Evolutionary conservation across 345 rosid species (phyloP).

Genomic region (Salix exigua): DNA sequence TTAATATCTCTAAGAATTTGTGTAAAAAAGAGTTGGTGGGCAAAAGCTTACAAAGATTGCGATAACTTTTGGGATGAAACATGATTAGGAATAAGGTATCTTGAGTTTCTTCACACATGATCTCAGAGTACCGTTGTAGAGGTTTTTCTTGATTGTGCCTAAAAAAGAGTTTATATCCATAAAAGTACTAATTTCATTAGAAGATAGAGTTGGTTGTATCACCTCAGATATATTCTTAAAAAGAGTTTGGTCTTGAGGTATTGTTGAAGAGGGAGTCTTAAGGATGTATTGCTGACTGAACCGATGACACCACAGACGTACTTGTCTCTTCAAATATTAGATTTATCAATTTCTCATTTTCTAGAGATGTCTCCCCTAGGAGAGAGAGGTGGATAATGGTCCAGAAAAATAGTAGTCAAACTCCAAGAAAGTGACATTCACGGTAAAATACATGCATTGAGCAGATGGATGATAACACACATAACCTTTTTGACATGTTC

Average conservation of each 20-base stretch:
- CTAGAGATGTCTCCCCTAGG: background rate
- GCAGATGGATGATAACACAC: background rate
- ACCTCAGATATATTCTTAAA: background rate
- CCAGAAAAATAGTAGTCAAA: background rate
- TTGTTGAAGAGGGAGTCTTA: too few species aligned
- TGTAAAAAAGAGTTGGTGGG: background rate
- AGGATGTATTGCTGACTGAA: background rate
- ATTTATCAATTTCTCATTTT: background rate
- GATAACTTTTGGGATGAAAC: background rate
- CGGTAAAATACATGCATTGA: background rate
- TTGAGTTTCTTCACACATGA: background rate
- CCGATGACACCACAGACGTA: background rate
- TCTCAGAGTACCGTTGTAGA: background rate
- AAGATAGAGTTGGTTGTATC: too few species aligned
- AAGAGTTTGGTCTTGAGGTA: background rate
- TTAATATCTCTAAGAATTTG: background rate
- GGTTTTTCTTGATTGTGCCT: background rate
- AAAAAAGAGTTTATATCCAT: background rate
- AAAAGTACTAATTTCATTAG: background rate
- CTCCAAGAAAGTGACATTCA: background rate
- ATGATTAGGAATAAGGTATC: background rate
- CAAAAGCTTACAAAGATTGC: background rate
- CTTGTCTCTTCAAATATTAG: too few species aligned
- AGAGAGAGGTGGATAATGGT: background rate
- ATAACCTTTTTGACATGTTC: constrained; percentile 1